Conservation (phyloP, 2,329 filamentous ascomycete genomes). For the Alternaria alternata region DNA sequence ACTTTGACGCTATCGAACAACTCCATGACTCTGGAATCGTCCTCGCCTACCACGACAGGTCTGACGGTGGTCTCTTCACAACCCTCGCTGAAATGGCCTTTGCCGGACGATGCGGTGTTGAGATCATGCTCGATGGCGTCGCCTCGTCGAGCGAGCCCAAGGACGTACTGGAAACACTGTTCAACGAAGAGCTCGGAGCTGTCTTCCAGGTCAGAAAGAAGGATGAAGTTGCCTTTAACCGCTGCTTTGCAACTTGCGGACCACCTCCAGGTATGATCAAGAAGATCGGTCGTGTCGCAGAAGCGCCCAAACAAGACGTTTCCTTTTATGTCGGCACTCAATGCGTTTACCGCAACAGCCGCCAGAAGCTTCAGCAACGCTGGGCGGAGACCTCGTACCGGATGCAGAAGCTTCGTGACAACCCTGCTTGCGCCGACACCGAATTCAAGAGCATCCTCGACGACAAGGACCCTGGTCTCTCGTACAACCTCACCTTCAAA, state of each 20-base stretch:
- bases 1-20: slow-evolving; percentile 83
- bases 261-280: slow-evolving; percentile 82
- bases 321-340: slow-evolving; percentile 75
- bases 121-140: slow-evolving; percentile 81
- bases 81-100: slow-evolving; percentile 98
- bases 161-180: slow-evolving; percentile 78
- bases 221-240: slow-evolving; percentile 84
- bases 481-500: slow-evolving; percentile 82
- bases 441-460: slow-evolving; percentile 81
- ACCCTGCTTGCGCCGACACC: slow-evolving; percentile 82
- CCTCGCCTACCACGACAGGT: slow-evolving; percentile 92
- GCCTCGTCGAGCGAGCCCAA: slow-evolving; percentile 67
- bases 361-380: slow-evolving; percentile 80
- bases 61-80: slow-evolving; percentile 90
- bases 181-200: slow-evolving; percentile 95
- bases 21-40: slow-evolving; percentile 75
- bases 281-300: slow-evolving; percentile 81
- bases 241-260: slow-evolving; percentile 90
- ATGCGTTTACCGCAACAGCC: slow-evolving; percentile 72
- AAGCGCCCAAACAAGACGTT: slow-evolving; percentile 75
- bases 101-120: slow-evolving; percentile 86
- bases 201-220: slow-evolving; percentile 92
- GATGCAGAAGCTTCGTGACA: slow-evolving; percentile 91
- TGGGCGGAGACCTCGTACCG: slow-evolving; percentile 90
- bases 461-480: slow-evolving; percentile 79